Evolutionary conservation across 768 basidiomycete genomes (phyloP).

Genomic region (Russula compacta): DNA sequence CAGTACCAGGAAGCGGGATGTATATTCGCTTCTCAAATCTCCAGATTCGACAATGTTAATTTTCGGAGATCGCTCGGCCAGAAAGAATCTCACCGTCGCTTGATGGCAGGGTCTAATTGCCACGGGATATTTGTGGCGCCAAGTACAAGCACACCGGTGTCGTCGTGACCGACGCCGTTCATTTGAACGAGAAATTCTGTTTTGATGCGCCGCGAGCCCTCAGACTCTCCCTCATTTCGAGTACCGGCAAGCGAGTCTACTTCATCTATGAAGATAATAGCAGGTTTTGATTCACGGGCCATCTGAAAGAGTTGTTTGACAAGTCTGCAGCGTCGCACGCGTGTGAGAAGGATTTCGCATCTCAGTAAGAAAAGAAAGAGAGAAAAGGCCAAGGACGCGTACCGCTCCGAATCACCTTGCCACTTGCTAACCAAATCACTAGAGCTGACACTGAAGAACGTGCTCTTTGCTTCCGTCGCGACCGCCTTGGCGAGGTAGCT

Average conservation of each 20-base stretch:
- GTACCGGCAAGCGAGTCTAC: conserved; percentile 94
- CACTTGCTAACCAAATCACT: conserved; percentile 97
- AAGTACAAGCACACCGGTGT: conserved; percentile 90
- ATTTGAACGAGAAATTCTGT: conserved; percentile 97
- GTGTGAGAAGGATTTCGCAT: not conserved
- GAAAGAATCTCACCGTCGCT: conserved; percentile 57
- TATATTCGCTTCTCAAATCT: conserved; percentile 98
- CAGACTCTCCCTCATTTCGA: conserved; percentile 93
- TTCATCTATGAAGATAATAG: conserved; percentile 99
- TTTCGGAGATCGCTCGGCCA: not conserved
- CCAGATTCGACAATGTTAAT: not conserved
- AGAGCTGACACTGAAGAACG: conserved; percentile 95
- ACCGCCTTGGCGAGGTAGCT: conserved; percentile 96
- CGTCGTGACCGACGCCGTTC: conserved; percentile 98
- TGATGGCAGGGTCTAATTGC: conserved; percentile 96
- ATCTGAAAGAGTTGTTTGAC: conserved; percentile 96
- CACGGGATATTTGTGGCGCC: conserved; percentile 99
- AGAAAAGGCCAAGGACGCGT: conserved; percentile 22
- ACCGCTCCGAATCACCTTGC: conserved; percentile 99
- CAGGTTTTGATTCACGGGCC: conserved; percentile 91
- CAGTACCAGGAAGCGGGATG: conserved; percentile 90
- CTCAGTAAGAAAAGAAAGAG: not conserved
- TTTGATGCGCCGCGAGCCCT: conserved; percentile 95
- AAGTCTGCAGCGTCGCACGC: conserved; percentile 40
- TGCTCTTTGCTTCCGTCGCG: conserved; percentile 97